A percentile compares a stretch with the other conserved stretches of the same genome.
Evolutionary conservation across 352 stramenopile genomes (phyloP).

Genomic region (Thraustochytrium striatum): DNA sequence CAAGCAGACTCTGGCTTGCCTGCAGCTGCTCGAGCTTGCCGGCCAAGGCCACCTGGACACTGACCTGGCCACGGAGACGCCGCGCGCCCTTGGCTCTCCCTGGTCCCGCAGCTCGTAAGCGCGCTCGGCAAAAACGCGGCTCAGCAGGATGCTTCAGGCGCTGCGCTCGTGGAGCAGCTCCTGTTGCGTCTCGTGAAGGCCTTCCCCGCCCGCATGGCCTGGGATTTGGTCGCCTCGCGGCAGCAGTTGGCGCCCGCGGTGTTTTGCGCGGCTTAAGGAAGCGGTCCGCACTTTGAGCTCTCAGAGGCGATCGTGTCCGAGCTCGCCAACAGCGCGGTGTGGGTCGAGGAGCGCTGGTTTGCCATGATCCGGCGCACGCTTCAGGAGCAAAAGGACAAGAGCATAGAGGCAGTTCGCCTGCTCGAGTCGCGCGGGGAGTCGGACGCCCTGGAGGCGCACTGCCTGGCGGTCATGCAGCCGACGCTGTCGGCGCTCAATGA

Average conservation of each 20-base stretch:
- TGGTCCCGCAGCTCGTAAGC: slow-evolving; percentile 21
- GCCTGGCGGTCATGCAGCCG: slow-evolving; percentile 34
- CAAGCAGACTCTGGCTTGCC: background rate
- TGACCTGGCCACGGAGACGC: background rate
- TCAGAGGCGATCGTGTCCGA: slow-evolving; percentile 24
- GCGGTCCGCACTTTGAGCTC: background rate
- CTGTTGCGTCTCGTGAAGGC: background rate
- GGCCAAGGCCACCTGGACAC: background rate
- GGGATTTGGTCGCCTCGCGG: slow-evolving; percentile 9
- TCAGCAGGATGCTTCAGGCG: background rate
- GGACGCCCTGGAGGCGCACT: slow-evolving; percentile 29
- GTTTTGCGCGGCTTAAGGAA: background rate
- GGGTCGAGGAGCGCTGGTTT: slow-evolving; percentile 31
- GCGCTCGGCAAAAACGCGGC: background rate
- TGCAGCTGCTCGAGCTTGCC: background rate
- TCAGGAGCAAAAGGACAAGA: slow-evolving; percentile 25
- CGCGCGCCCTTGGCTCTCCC: background rate
- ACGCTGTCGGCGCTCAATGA: background rate
- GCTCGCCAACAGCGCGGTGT: slow-evolving; percentile 7
- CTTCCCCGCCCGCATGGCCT: slow-evolving; percentile 8
- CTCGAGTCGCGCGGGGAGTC: slow-evolving; percentile 8
- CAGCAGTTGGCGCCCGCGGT: slow-evolving; percentile 9
- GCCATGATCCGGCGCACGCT: background rate
- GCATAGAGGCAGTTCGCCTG: slow-evolving; percentile 10
- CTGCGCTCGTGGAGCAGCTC: background rate